Evolutionary conservation across 768 basidiomycete species (phyloP).

Genomic region (Russula abietina): DNA sequence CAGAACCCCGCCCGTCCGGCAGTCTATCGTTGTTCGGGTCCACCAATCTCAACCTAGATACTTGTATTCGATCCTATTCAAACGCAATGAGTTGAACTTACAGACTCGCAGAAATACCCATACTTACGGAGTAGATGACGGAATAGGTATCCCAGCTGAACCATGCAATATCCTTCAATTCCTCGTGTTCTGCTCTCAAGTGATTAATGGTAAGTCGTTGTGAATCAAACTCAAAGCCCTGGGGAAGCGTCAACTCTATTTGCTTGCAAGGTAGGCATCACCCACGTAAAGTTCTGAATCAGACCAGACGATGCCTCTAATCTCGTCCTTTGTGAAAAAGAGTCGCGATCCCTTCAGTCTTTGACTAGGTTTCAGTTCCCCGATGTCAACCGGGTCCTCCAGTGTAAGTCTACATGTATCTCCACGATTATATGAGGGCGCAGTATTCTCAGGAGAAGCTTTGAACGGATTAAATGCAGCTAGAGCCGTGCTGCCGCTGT

Average conservation of each 20-base stretch:
- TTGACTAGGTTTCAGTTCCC: conserved; percentile 31
- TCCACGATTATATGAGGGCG: conserved; percentile 26
- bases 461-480: conserved; percentile 64
- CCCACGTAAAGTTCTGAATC: conserved; percentile 25
- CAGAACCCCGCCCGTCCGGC: neutral
- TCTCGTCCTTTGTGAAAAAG: conserved; percentile 33
- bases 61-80: conserved; percentile 26
- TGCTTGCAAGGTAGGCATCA: neutral
- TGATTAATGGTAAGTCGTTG: conserved; percentile 2
- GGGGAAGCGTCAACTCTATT: neutral
- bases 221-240: conserved; percentile 17
- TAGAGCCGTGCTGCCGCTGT: conserved; percentile 32
- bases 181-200: neutral
- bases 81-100: neutral
- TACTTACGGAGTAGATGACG: conserved; percentile 25
- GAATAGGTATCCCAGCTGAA: conserved; percentile 22
- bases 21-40: conserved; percentile 26
- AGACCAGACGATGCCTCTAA: conserved; percentile 25
- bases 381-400: conserved; percentile 34
- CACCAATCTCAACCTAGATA: conserved; percentile 20
- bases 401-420: conserved; percentile 30
- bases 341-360: conserved; percentile 30
- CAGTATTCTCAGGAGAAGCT: conserved; percentile 45
- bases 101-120: neutral
- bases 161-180: conserved; percentile 16